Evolutionary conservation across 441 rosid genomes (phyloP), one percentile per base, ranked within the genome.

Genomic region (Hura crepitans): DNA sequence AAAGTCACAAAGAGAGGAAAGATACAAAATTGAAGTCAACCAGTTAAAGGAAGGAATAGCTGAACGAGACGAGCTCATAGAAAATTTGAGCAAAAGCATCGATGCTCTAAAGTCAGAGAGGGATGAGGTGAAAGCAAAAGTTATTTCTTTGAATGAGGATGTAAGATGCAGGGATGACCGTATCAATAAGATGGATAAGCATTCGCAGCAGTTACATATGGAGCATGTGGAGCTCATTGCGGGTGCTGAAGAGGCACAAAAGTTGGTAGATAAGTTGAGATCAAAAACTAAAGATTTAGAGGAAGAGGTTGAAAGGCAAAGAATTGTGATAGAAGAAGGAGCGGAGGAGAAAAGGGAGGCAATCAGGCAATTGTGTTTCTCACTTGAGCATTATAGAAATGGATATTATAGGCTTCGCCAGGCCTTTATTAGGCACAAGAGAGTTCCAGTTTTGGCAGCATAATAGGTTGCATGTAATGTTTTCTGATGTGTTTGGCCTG

Each of bases 281-380:
- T 68, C 66, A 45, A 77, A 83, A 68, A 82, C 72, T 0, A 78
- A 81, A 55, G 87, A 84, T 54, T 69, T 89, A 23, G 87, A 78
- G 71, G 85, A 78, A 57, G 96, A 87, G 82, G 80, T 85, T 1
- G 88, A 88, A 78, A 87, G 70, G 80, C 91, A 85, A 53, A 86
- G 80, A 62, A 68, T 66, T 4, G 1, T 49, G 67, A 85, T 88
- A 14, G n/a, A 64, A 66, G 96, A 90, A 72, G 79, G 87, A 68
- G 97, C 87, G 13, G 99, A 95, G 70, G 85, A 88, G 86, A 95
- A 95, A 81, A 75, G 96, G 53, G 99, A 89, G 77, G 99, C 89
- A 0, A 92, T 95, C 53, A 79, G 99, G 71, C 97, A 92, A 59
- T 79, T 95, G 56, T 92, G 99, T 76, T 78, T 87, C 72, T 86